Evolutionary conservation across 192 early-diverging fungal genomes (phyloP), one percentile per base, ranked within the genome.

Genomic region (Gryganskiella cystojenkinii): DNA sequence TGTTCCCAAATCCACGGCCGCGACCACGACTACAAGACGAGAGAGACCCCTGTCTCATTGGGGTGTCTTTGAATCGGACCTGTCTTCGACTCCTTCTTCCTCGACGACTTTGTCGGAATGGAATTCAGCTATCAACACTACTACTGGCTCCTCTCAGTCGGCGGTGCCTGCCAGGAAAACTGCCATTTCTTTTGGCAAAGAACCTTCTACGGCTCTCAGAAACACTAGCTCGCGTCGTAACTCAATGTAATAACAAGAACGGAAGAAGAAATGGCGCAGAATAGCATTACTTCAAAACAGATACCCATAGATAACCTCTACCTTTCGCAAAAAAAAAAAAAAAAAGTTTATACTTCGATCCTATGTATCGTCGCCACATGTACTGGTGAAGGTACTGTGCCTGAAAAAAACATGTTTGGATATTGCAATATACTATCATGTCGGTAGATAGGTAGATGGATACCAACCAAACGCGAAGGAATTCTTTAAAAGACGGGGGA

Each of bases 11-110:
- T n/a, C n/a, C n/a, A 28, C 43, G 11, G 15, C 15, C 3, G 27
- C 47, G 60, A 45, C 17, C 43, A 33, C n/a, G 3, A 33, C 30
- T 44, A 27, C 22, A 46, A 61, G 60, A 47, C 43, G 60, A 20
- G 28, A 45, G 28, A 44, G 60, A 27, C 60, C 60, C 24, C 27
- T 47, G n/a, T 47, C 60, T 19, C 60, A 61, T 19, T 61, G 60
- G 60, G 60, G 60, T 2, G n/a, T 42, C n/a, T 61, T 61, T 50
- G 60, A 47, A 17, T 34, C 60, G 19, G 28, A 17, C 17, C 20
- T 34, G 19, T 28, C 17, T 61, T 61, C 60, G 20, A 61, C 60
- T 4, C 44, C 60, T 50, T 61, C 60, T 30, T 61, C 60, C 5
- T 34, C 45, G 3, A 61, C 60, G 2, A 61, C 60, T 8, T 33